Percentiles rank a stretch among this genome's conserved stretches.
phyloP scores from a whole-genome alignment of 2,329 filamentous ascomycete genomes.

The Ophiocordyceps sinensis region DNA sequence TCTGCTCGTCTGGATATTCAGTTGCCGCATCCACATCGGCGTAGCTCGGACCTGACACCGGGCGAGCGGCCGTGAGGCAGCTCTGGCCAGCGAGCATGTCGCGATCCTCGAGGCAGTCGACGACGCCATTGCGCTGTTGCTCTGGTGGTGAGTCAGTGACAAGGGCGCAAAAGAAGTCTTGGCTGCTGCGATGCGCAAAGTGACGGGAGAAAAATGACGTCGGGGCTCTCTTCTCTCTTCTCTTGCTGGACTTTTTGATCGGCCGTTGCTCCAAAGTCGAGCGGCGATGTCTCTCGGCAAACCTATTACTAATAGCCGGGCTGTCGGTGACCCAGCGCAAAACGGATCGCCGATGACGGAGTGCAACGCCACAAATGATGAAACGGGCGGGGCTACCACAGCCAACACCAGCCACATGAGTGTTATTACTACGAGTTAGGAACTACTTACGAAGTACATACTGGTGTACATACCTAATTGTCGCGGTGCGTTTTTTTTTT shows the following conservation, averaged over 20 bases:
- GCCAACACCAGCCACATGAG: not conserved
- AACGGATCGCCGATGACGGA: not conserved
- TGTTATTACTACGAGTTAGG: too few species aligned
- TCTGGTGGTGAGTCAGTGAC: too few species aligned
- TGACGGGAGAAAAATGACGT: too few species aligned
- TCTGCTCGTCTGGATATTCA: constrained; percentile 11
- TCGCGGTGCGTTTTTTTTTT: not conserved
- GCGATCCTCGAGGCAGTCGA: constrained; percentile 9
- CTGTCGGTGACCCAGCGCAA: constrained; percentile 6
- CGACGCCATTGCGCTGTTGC: constrained; percentile 9
- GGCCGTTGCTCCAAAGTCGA: too few species aligned
- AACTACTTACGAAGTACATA: too few species aligned
- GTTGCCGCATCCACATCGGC: constrained; percentile 12
- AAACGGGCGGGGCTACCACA: not conserved
- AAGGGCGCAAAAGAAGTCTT: too few species aligned
- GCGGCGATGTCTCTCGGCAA: not conserved
- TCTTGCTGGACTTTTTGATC: too few species aligned
- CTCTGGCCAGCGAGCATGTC: constrained; percentile 10
- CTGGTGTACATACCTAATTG: too few species aligned
- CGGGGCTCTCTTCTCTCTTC: too few species aligned
- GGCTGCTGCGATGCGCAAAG: too few species aligned
- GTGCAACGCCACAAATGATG: not conserved
- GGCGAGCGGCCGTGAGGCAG: constrained; percentile 6
- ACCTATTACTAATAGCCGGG: constrained; percentile 18
- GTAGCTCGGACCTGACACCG: constrained; percentile 8